phyloP scores from a whole-genome alignment of 805 yeast species.

The Kodamaea restingae region DNA sequence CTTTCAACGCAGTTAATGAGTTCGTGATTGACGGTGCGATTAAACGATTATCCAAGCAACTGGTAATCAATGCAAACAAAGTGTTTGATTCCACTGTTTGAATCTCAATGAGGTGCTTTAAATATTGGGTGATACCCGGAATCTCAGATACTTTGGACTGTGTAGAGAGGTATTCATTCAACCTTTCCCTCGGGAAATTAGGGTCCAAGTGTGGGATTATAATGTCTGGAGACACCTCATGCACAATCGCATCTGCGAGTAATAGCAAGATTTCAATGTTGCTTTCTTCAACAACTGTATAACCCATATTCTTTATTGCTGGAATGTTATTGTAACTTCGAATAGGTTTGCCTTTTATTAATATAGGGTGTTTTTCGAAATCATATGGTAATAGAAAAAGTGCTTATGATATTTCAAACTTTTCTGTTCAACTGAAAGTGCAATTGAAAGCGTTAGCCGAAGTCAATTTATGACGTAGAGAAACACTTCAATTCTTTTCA shows the following conservation, averaged over 20 bases:
- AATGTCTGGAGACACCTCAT: constrained; percentile 26
- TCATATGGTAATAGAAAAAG: not conserved
- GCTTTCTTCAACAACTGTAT: constrained; percentile 11
- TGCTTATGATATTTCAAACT: not conserved
- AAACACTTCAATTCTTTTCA: too few species aligned
- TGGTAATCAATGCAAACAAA: constrained; percentile 21
- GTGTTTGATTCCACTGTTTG: not conserved
- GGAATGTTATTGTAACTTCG: too few species aligned
- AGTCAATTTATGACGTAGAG: too few species aligned
- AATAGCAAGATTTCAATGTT: constrained; percentile 26
- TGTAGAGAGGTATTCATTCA: constrained; percentile 27
- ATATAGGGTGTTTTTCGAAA: not conserved
- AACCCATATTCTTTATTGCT: constrained; percentile 5
- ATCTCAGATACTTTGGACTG: constrained; percentile 26
- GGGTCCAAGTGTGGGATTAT: constrained; percentile 23
- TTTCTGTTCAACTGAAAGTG: too few species aligned
- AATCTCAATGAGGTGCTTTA: not conserved
- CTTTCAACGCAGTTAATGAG: constrained; percentile 30
- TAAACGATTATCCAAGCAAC: constrained; percentile 27
- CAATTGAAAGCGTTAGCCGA: too few species aligned
- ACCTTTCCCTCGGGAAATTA: constrained; percentile 23
- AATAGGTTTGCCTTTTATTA: too few species aligned
- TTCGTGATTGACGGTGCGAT: constrained; percentile 31
- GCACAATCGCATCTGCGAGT: constrained; percentile 34
- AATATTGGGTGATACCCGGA: constrained; percentile 22